Evolutionary conservation across 2,329 filamentous ascomycete genomes (phyloP).

Genomic region (Apiospora pterosperma): DNA sequence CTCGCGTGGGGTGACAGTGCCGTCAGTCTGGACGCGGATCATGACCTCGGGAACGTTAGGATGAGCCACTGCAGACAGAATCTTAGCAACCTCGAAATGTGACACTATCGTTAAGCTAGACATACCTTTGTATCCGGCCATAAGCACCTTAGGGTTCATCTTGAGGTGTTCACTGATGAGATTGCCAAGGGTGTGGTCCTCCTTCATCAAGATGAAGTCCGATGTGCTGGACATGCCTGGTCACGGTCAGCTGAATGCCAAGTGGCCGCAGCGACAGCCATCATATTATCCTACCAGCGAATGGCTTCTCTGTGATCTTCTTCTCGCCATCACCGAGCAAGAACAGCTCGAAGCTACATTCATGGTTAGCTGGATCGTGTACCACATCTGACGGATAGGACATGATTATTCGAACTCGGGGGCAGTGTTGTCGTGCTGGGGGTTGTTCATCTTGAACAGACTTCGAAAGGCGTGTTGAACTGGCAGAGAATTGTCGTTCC

Average conservation of each 20-base stretch:
- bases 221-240: slow-evolving; percentile 89
- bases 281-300: slow-evolving; percentile 70
- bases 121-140: slow-evolving; percentile 87
- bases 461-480: background rate
- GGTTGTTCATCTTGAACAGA: background rate
- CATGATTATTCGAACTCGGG: slow-evolving; percentile 11
- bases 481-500: background rate
- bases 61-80: slow-evolving; percentile 43
- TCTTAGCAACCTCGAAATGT: slow-evolving; percentile 4
- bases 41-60: slow-evolving; percentile 60
- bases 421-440: slow-evolving; percentile 5
- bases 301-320: slow-evolving; percentile 85
- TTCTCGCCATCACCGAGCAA: slow-evolving; percentile 77
- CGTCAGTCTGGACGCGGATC: slow-evolving; percentile 89
- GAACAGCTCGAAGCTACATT: slow-evolving; percentile 83
- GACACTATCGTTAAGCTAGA: slow-evolving; percentile 14
- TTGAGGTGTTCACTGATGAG: slow-evolving; percentile 82
- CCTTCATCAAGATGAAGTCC: slow-evolving; percentile 93
- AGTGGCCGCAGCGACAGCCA: background rate
- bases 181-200: slow-evolving; percentile 95
- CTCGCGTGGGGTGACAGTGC: slow-evolving; percentile 82
- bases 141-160: slow-evolving; percentile 77
- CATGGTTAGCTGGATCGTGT: slow-evolving; percentile 16
- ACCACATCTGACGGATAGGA: background rate
- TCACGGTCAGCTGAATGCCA: slow-evolving; percentile 5